Percentiles rank a stretch among this genome's conserved stretches.
Conservation (phyloP, 352 stramenopile species). For the Phytophthora sp. region DNA sequence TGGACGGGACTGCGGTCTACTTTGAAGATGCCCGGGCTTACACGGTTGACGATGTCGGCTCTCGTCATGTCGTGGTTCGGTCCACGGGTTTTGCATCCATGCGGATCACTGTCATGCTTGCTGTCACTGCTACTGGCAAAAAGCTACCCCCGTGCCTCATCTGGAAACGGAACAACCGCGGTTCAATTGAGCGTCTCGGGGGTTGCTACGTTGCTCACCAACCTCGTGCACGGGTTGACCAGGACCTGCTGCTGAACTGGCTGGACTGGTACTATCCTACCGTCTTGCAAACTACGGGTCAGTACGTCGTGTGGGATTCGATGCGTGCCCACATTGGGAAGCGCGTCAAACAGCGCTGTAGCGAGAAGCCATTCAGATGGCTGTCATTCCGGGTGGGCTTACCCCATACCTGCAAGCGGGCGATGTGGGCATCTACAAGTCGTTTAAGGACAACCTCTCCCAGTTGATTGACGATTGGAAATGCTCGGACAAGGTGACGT, state of each 20-base stretch:
- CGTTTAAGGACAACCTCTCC: conserved; percentile 15
- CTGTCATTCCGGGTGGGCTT: conserved; percentile 10
- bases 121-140: no score
- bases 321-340: conserved; percentile 24
- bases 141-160: no score
- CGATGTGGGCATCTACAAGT: conserved; percentile 22
- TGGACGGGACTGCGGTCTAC: no score
- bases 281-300: not conserved
- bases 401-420: conserved; percentile 21
- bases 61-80: no score
- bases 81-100: no score
- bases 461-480: conserved; percentile 15
- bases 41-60: no score
- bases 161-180: not conserved
- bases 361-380: conserved; percentile 1
- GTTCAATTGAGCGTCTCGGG: conserved; percentile 1
- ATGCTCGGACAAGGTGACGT: not conserved
- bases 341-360: conserved; percentile 1
- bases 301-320: conserved; percentile 19
- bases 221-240: conserved; percentile 8
- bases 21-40: no score
- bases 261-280: conserved; percentile 6
- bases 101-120: no score
- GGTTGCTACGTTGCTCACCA: conserved; percentile 13
- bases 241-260: conserved; percentile 8